phyloP scores from a whole-genome alignment of 371 early-diverging fungal genomes.

The Funneliformis caledonium region DNA sequence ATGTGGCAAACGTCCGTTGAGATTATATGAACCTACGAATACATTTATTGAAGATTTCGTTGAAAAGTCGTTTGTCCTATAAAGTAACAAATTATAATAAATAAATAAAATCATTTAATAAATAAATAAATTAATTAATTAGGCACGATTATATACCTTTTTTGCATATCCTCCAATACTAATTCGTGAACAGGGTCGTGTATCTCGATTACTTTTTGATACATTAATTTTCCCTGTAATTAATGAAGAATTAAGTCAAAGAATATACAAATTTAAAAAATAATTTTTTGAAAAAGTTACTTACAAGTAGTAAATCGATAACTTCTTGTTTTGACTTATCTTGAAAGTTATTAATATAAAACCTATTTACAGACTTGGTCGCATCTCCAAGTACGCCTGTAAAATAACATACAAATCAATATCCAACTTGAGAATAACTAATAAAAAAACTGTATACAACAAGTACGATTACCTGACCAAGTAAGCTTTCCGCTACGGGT shows the following conservation, averaged over 20 bases:
- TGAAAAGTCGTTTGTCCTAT: constrained; percentile 59
- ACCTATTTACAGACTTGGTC: constrained; percentile 88
- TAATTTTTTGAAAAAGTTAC: constrained; percentile 44
- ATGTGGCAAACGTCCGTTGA: constrained; percentile 79
- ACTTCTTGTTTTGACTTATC: constrained; percentile 90
- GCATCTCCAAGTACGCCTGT: constrained; percentile 87
- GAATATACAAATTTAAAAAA: neutral
- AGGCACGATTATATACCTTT: constrained; percentile 44
- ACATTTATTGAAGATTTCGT: constrained; percentile 61
- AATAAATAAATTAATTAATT: neutral
- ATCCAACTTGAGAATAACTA: neutral
- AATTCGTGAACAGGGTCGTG: constrained; percentile 68
- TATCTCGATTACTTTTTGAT: constrained; percentile 59
- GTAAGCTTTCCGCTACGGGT: constrained; percentile 92
- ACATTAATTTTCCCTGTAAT: constrained; percentile 61
- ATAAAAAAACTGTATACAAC: neutral
- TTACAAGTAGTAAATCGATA: constrained; percentile 83
- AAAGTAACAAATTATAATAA: neutral
- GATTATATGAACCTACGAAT: constrained; percentile 87
- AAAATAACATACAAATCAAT: neutral
- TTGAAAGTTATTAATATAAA: constrained; percentile 92
- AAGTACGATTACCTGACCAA: constrained; percentile 54
- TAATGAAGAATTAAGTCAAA: neutral
- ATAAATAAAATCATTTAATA: constrained; percentile 42
- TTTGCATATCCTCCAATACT: constrained; percentile 58